Evolutionary conservation across 2,329 filamentous ascomycete genomes (phyloP).

Genomic region (Colletotrichum gigasporum): DNA sequence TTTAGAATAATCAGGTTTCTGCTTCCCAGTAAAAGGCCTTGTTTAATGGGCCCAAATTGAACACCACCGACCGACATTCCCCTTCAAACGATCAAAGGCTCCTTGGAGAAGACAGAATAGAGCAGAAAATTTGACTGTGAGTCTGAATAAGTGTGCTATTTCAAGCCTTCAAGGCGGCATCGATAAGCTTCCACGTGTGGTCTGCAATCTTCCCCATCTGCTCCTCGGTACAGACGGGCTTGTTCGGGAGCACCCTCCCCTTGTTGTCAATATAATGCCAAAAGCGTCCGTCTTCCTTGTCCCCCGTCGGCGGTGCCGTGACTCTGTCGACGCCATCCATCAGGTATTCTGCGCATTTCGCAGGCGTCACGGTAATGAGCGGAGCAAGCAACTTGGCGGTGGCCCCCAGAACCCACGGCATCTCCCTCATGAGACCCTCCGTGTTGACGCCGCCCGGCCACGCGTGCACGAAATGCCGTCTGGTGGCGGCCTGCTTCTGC

Average conservation of each 20-base stretch:
- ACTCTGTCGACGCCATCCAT: constrained; percentile 35
- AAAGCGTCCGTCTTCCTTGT: constrained; percentile 34
- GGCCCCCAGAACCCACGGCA: constrained; percentile 43
- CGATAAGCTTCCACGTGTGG: constrained; percentile 43
- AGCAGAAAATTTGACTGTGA: too few species aligned
- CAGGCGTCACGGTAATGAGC: constrained; percentile 37
- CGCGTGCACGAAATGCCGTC: constrained; percentile 49
- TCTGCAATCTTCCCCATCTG: constrained; percentile 39
- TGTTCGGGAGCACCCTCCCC: constrained; percentile 37
- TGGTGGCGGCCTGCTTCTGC: constrained; percentile 32
- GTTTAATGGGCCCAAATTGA: too few species aligned
- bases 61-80: too few species aligned
- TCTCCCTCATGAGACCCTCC: constrained; percentile 34
- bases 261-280: constrained; percentile 43
- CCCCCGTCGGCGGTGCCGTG: constrained; percentile 11
- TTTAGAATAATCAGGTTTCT: too few species aligned
- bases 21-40: too few species aligned
- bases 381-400: constrained; percentile 17
- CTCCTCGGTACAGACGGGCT: constrained; percentile 39
- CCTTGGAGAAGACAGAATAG: too few species aligned
- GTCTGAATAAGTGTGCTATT: too few species aligned
- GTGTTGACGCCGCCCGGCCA: constrained; percentile 50
- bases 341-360: constrained; percentile 40
- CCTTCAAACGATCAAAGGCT: too few species aligned
- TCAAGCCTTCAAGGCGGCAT: too few species aligned